Conservation (phyloP, 768 basidiomycete species). For the Tulasnella sp. region DNA sequence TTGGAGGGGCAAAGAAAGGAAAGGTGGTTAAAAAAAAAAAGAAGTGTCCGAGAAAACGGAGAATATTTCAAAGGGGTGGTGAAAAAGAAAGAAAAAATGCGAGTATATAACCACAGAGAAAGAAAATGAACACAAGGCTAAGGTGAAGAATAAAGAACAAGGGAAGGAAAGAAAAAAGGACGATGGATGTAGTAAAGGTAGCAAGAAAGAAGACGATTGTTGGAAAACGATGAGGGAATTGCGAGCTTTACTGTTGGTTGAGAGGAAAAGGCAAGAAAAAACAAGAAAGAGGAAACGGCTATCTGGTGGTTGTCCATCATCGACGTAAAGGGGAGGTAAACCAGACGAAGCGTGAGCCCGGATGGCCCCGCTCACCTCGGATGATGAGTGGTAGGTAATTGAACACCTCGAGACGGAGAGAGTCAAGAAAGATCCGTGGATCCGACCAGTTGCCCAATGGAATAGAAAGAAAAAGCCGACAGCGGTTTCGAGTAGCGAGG, state of each 20-base stretch:
- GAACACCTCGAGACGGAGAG: not conserved
- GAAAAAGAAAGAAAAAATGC: not conserved
- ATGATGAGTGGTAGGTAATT: not conserved
- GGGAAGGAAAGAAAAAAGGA: constrained; percentile 56
- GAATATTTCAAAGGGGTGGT: constrained; percentile 15
- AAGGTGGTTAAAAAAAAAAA: not conserved
- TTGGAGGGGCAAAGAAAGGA: not conserved
- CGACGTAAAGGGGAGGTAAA: constrained; percentile 7
- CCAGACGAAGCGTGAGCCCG: not conserved
- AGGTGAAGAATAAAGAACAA: constrained; percentile 86
- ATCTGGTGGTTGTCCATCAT: not conserved
- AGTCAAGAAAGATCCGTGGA: constrained; percentile 18
- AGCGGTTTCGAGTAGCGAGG: constrained; percentile 40
- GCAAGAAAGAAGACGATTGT: constrained; percentile 52
- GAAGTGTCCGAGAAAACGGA: constrained; percentile 5
- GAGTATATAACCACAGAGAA: constrained; percentile 32
- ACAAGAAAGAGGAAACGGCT: constrained; percentile 36
- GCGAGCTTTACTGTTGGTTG: constrained; percentile 54
- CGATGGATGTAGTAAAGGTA: constrained; percentile 59
- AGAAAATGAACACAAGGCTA: constrained; percentile 60
- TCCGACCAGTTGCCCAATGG: constrained; percentile 10
- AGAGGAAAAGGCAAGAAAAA: constrained; percentile 53
- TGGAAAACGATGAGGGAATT: constrained; percentile 48
- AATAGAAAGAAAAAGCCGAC: constrained; percentile 42
- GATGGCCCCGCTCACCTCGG: not conserved